Conservation (phyloP, 2,329 filamentous ascomycete genomes). For the Curvularia eragrostidis region DNA sequence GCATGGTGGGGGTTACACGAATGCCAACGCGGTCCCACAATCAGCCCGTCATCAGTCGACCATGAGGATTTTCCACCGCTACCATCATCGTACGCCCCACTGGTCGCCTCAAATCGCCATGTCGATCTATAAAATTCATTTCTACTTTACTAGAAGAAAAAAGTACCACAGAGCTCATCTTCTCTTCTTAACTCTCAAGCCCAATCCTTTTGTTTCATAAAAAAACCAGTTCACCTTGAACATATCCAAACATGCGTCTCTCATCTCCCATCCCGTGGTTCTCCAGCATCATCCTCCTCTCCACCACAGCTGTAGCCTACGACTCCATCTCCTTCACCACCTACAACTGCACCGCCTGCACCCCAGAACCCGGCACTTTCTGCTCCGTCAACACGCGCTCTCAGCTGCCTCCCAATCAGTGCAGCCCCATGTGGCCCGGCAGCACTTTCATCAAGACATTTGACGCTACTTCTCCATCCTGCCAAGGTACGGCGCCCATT, state of each 20-base stretch:
- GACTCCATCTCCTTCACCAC: constrained; percentile 5
- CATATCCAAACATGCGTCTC: neutral
- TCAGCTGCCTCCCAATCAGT: neutral
- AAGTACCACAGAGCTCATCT: neutral
- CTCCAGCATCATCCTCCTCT: neutral
- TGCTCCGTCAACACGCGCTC: constrained; percentile 5
- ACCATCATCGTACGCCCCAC: neutral
- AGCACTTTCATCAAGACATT: neutral
- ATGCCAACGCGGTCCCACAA: neutral
- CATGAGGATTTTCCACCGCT: neutral
- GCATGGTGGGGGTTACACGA: neutral
- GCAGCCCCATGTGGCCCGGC: constrained; percentile 3
- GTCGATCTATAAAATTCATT: neutral
- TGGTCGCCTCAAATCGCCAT: neutral
- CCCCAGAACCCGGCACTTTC: neutral
- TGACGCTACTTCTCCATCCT: neutral
- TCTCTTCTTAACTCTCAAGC: neutral
- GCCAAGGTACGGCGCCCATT: neutral
- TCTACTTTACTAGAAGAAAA: neutral
- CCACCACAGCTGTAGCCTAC: neutral
- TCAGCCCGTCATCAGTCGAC: neutral
- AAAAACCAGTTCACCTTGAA: neutral
- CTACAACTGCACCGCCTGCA: constrained; percentile 8
- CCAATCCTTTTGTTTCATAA: neutral
- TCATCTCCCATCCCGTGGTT: neutral